Evolutionary conservation across 2,329 filamentous ascomycete genomes (phyloP).

Genomic region (Anthostomella pinea): DNA sequence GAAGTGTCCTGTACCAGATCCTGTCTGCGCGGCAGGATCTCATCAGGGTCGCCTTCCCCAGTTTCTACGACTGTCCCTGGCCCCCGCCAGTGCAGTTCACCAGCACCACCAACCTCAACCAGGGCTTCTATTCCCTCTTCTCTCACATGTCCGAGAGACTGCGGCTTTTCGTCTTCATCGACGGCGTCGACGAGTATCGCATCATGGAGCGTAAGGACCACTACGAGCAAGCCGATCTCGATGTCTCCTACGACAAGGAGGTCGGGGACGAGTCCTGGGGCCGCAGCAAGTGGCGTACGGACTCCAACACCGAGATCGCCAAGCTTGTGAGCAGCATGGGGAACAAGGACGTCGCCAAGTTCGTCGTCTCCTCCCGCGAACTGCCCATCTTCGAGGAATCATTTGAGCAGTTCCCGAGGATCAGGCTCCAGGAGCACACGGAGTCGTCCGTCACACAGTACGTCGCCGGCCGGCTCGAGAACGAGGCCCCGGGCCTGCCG

Average conservation of each 20-base stretch:
- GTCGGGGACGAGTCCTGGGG: slow-evolving; percentile 30
- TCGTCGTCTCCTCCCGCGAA: slow-evolving; percentile 29
- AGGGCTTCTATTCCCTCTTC: slow-evolving; percentile 31
- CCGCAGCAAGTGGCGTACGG: slow-evolving; percentile 30
- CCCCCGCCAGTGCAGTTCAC: slow-evolving; percentile 30
- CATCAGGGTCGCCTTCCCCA: slow-evolving; percentile 30
- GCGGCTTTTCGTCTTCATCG: slow-evolving; percentile 28
- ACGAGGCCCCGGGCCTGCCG: slow-evolving; percentile 29
- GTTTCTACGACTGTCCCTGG: slow-evolving; percentile 29
- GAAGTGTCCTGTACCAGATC: slow-evolving; percentile 36
- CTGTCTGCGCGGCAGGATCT: slow-evolving; percentile 29
- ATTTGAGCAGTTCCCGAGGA: slow-evolving; percentile 23
- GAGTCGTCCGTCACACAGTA: slow-evolving; percentile 30
- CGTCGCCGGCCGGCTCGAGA: slow-evolving; percentile 28
- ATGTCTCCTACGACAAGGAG: slow-evolving; percentile 27
- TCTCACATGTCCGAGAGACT: slow-evolving; percentile 27
- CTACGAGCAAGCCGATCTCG: slow-evolving; percentile 28
- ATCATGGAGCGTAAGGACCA: slow-evolving; percentile 33
- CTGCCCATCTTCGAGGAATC: slow-evolving; percentile 28
- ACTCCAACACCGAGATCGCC: slow-evolving; percentile 27
- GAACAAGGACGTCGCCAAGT: slow-evolving; percentile 28
- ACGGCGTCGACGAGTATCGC: slow-evolving; percentile 32
- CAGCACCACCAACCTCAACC: slow-evolving; percentile 28
- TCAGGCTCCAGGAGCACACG: slow-evolving; percentile 29
- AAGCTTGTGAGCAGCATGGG: slow-evolving; percentile 28